These are phyloP conservation scores for Pneumocystis jirovecii DNA, from an alignment of 1,139 yeast species.

Conservation along the genomic window DNA sequence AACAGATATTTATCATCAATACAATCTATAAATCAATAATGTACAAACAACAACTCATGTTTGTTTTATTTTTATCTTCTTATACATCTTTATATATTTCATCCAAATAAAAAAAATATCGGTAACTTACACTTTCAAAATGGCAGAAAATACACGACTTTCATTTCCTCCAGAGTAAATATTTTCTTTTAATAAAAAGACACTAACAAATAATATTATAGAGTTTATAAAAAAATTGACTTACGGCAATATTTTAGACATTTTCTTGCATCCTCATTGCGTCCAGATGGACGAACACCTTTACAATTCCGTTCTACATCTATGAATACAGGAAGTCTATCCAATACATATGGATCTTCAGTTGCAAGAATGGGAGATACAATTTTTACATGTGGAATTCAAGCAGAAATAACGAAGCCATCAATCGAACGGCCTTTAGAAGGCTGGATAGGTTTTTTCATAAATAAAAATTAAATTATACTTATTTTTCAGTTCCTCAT, in stretches of 20 bases:
- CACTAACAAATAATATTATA: background rate
- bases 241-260: background rate
- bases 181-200: background rate
- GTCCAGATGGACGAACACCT: constrained; percentile 12
- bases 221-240: background rate
- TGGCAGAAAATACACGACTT: background rate
- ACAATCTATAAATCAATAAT: background rate
- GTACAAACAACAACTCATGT: background rate
- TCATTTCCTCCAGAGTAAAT: background rate
- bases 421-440: constrained; percentile 5
- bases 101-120: background rate
- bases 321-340: constrained; percentile 7
- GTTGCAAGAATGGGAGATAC: constrained; percentile 11
- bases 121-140: background rate
- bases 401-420: constrained; percentile 13
- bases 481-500: constrained; percentile 9
- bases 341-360: constrained; percentile 11
- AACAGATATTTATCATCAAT: background rate
- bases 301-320: constrained; percentile 8
- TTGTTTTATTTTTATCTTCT: background rate
- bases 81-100: background rate
- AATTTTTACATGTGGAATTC: constrained; percentile 11
- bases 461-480: background rate
- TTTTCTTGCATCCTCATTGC: background rate
- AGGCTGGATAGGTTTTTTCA: constrained; percentile 8